A percentile compares a stretch with the other conserved stretches of the same genome.
Evolutionary conservation across 2,329 filamentous ascomycete genomes (phyloP).

Genomic region (Herpotrichia juniperi): DNA sequence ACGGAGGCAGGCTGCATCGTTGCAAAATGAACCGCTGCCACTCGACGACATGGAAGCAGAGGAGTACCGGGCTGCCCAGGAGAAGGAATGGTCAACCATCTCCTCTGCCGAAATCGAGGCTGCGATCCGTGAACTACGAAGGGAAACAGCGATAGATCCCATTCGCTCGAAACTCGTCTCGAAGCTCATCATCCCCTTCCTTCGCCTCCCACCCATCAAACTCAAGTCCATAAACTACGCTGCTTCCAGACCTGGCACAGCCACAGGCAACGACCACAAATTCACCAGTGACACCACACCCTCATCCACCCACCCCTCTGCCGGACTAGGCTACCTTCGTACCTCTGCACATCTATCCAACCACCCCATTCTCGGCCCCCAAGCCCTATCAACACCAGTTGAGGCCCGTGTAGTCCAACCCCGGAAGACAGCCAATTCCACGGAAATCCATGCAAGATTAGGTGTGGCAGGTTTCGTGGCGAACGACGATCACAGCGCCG

Average conservation of each 20-base stretch:
- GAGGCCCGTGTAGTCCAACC: constrained; percentile 63
- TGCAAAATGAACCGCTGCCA: constrained; percentile 19
- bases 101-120: constrained; percentile 28
- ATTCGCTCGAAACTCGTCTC: constrained; percentile 59
- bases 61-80: constrained; percentile 19
- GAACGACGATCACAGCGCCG: constrained; percentile 41
- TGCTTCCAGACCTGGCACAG: constrained; percentile 27
- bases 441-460: constrained; percentile 40
- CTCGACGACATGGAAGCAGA: constrained; percentile 32
- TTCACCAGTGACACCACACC: constrained; percentile 45
- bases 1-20: constrained; percentile 26
- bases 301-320: constrained; percentile 69
- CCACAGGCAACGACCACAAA: constrained; percentile 32
- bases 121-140: constrained; percentile 47
- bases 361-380: constrained; percentile 66
- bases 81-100: constrained; percentile 35
- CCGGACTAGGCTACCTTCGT: constrained; percentile 66
- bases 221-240: constrained; percentile 29
- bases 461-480: constrained; percentile 55
- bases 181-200: constrained; percentile 58
- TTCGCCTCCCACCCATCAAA: constrained; percentile 59
- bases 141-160: constrained; percentile 54
- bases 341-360: constrained; percentile 62
- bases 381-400: constrained; percentile 58
- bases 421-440: constrained; percentile 14